Percentiles rank a stretch among this genome's conserved stretches.
Conservation (phyloP, 2,329 filamentous ascomycete genomes). For the Escovopsis weberi region DNA sequence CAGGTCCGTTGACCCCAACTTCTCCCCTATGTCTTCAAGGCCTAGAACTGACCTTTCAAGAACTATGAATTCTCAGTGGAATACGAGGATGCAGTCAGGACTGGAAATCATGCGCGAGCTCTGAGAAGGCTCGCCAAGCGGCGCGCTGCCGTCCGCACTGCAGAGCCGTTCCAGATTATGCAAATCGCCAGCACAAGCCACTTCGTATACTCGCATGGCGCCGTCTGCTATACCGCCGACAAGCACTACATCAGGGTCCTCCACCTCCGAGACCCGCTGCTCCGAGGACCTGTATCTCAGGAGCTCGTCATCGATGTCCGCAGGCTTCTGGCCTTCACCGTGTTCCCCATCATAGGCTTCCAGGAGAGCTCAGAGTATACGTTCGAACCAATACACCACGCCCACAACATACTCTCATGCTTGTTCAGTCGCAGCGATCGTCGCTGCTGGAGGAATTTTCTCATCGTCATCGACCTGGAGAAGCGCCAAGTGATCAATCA, state of each 20-base stretch:
- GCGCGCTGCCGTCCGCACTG: conserved; percentile 42
- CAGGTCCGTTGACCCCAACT: conserved; percentile 29
- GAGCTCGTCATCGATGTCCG: conserved; percentile 45
- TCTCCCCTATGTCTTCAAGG: not conserved
- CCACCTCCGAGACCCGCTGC: conserved; percentile 35
- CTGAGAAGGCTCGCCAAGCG: conserved; percentile 48
- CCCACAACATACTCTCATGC: conserved; percentile 42
- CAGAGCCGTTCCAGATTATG: conserved; percentile 43
- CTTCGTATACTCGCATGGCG: conserved; percentile 49
- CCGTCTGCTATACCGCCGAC: conserved; percentile 47
- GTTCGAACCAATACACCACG: conserved; percentile 42
- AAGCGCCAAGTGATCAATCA: conserved; percentile 26
- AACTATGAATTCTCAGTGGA: conserved; percentile 11
- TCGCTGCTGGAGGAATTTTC: conserved; percentile 27
- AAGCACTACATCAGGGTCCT: conserved; percentile 37
- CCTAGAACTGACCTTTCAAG: conserved; percentile 1
- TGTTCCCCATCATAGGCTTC: conserved; percentile 21
- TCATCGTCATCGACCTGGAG: conserved; percentile 33
- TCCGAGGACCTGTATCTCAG: conserved; percentile 21
- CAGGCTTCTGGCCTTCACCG: conserved; percentile 16
- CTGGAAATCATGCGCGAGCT: conserved; percentile 9
- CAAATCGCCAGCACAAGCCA: conserved; percentile 44
- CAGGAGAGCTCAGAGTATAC: conserved; percentile 23
- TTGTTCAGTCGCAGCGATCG: conserved; percentile 30
- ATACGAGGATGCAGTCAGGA: conserved; percentile 8